phyloP scores from a whole-genome alignment of 1,139 yeast genomes.

The Blastobotrys aristatus region DNA sequence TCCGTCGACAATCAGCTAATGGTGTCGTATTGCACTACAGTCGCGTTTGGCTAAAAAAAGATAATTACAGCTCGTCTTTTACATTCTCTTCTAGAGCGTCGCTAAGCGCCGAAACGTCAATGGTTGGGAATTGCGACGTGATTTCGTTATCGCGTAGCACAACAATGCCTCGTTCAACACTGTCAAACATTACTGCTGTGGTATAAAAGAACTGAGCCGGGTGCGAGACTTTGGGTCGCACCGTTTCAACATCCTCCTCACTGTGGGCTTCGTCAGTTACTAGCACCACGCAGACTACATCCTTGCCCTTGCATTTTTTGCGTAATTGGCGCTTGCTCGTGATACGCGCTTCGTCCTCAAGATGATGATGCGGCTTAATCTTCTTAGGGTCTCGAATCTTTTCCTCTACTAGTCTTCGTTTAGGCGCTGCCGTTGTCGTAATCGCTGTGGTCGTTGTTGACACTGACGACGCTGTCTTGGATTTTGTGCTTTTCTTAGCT shows the following conservation, averaged over 20 bases:
- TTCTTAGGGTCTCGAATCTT: slow-evolving; percentile 10
- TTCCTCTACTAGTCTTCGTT: slow-evolving; percentile 13
- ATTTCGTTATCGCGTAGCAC: not conserved
- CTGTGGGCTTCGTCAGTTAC: not conserved
- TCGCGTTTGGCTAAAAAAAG: slow-evolving; percentile 36
- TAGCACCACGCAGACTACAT: not conserved
- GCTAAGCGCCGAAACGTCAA: not conserved
- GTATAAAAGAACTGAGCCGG: not conserved
- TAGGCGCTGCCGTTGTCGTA: not conserved
- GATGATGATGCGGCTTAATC: slow-evolving; percentile 1
- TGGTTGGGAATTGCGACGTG: not conserved
- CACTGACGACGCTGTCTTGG: not conserved
- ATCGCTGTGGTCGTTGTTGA: not conserved
- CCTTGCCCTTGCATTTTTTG: not conserved
- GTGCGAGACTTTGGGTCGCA: not conserved
- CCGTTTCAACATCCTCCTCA: not conserved
- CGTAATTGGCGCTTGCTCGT: not conserved
- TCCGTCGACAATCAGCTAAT: slow-evolving; percentile 35
- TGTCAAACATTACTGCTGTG: not conserved
- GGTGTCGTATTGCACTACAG: slow-evolving; percentile 36
- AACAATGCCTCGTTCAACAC: not conserved
- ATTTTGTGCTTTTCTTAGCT: not conserved
- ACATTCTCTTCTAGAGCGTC: not conserved
- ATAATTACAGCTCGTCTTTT: slow-evolving; percentile 1
- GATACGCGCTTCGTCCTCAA: not conserved